Base-by-base conservation (phyloP, 768 basidiomycete genomes). In the Suillus paluster region DNA sequence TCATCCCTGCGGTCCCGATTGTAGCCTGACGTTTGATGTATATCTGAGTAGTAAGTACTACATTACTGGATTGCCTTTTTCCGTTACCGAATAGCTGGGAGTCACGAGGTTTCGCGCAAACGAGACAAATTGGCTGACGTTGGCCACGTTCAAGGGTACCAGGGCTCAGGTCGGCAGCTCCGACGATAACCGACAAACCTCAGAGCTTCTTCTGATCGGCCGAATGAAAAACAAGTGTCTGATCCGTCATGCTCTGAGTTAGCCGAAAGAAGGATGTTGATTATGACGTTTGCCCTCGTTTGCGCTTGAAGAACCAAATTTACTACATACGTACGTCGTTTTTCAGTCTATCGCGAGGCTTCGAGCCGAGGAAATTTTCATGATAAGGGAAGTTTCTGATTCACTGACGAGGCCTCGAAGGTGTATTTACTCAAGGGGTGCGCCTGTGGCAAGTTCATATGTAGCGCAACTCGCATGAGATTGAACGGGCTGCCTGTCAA, bases 211-310 rank as follows among this genome's bases (percentile, higher is more conserved):
- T 55, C 10, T 41, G 54, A 55, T 55, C 38, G 54, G 38, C 23
- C 38, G 38, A 38, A 55, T 39, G 38, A 19, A 55, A 36, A 25
- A 55, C 38, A 6, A 55, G 36, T 25, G 23, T 55, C 54, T 55
- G 54, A 27, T 55, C 54, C 54, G 38, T 25, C 10, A 55, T 23
- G 49, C 54, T 45, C 21, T 23, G 23, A 55, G 23, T 17, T 55
- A 55, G 38, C 54, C 38, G 54, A 55, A 55, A 55, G 23, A 27
- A 34, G 38, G 54, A 55, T 27, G 54, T 55, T 39, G 23, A 55
- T 39, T 25, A 27, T 27, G 38, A 23, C 25, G 17, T 55, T 36
- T 23, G 34, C 23, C 23, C 34, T 38, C 41, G 41, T 42, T 42
- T 42, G 19, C 15, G 17, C 17, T 42, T 54, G 21, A 54, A 54